Percentiles rank a stretch among this genome's conserved stretches.
These are phyloP conservation scores for Ophiocordyceps unilateralis DNA, from an alignment of 2,329 filamentous ascomycete genomes.

Conservation along the genomic window DNA sequence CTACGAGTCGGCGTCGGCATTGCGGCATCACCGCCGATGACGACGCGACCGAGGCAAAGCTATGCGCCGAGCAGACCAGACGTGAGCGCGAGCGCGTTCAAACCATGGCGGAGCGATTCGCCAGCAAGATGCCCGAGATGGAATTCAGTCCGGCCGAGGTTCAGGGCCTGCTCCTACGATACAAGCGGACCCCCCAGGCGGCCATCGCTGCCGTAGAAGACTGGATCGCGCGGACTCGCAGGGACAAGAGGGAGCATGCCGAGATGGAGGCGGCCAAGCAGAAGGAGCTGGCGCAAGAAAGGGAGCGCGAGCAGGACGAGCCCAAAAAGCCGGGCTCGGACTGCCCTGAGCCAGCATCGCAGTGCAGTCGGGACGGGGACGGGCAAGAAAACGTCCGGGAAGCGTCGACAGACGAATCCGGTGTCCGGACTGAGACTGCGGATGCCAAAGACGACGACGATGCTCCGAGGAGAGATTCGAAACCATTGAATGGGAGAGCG, in stretches of 20 bases:
- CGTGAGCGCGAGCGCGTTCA: conserved; percentile 24
- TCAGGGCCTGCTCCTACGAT: conserved; percentile 37
- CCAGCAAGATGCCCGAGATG: conserved; percentile 29
- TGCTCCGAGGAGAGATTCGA: neutral
- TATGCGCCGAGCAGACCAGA: conserved; percentile 11
- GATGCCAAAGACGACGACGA: neutral
- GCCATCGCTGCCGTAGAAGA: conserved; percentile 28
- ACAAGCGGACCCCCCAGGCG: conserved; percentile 33
- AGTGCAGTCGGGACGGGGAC: neutral
- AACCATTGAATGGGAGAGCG: neutral
- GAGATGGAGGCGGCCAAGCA: conserved; percentile 11
- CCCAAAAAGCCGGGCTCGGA: neutral
- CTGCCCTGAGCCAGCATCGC: neutral
- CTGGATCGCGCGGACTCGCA: conserved; percentile 32
- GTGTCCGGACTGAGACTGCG: no score
- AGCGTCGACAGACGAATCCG: neutral
- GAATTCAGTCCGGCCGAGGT: conserved; percentile 45
- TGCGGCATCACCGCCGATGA: conserved; percentile 3
- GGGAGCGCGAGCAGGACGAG: neutral
- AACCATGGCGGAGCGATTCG: conserved; percentile 29
- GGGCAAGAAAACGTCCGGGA: no score
- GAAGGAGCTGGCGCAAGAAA: no score
- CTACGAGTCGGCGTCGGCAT: neutral
- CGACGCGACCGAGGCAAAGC: conserved; percentile 11
- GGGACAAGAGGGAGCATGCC: conserved; percentile 26